Base-by-base conservation (phyloP, 2,329 filamentous ascomycete genomes). In the Cordyceps javanica region DNA sequence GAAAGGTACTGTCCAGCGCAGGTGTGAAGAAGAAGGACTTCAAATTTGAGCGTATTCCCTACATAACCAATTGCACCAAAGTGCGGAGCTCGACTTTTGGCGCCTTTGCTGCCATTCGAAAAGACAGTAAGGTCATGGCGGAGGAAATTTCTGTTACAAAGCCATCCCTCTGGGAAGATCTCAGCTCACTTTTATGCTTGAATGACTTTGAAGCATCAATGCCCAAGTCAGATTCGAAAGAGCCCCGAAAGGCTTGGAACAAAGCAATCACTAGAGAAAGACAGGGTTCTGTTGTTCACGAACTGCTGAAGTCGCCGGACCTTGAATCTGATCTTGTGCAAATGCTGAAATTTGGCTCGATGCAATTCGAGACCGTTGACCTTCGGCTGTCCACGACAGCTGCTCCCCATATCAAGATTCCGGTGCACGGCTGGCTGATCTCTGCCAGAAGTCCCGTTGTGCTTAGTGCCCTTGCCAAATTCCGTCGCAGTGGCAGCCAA, bases 11-110 rank as follows among this genome's bases (percentile, higher is more conserved):
- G 0, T 75, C 77, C 1, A 75, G 74, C 3, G 71, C 74, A 1
- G 84, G 86, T 23, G 77, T 80, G 34, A 89, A 85, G 65, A 82
- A 83, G 13, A 96, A 95, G 64, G 91, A 96, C 67, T 96, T 95
- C 77, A 99, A 99, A 69, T 99, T 97, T 64, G 87, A 93, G 65
- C 86, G 94, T 58, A 85, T 99, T 9, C 88, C 94, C 1, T 91
- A 89, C 42, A 82, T 99, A 57, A 96, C 91, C 2, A 86, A 91
- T 36, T 90, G 95, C 14, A 81, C 88, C 32, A 86, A 87, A 3
- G 92, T 97, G 8, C 82, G 91, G 62, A 93, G 91, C 64, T 97
- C 94, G 34, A 83, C 88, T 0, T 96, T 90, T 71, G 94, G 94
- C 5, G 90, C 93, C 0, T 97, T 93, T 75, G 89, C 91, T 34